Evolutionary conservation across 1,284 basidiomycete species (phyloP).

Genomic region (Microbotryomycetes sp.): DNA sequence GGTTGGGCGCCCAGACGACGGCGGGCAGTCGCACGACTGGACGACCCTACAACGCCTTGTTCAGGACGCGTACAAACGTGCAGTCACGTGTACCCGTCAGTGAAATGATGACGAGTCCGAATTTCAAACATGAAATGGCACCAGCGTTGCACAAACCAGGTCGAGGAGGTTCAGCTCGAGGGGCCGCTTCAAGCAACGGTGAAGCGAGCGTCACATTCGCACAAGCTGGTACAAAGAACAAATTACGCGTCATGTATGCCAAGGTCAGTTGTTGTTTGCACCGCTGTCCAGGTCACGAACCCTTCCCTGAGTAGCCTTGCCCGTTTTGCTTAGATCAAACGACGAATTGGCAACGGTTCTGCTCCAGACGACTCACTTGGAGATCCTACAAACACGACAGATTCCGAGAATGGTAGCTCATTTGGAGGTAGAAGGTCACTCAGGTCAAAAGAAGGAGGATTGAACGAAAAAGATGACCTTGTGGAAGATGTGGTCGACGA

Average conservation of each 20-base stretch:
- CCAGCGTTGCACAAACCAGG: neutral
- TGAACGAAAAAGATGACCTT: conserved; percentile 6
- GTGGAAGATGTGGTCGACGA: conserved; percentile 26
- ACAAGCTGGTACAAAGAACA: neutral
- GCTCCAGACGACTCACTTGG: conserved; percentile 25
- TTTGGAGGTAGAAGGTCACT: neutral
- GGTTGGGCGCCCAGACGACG: no score
- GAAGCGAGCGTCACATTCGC: neutral
- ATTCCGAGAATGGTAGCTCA: conserved; percentile 16
- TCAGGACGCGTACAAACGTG: no score
- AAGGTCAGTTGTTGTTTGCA: no score
- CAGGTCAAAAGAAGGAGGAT: neutral
- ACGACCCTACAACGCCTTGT: no score
- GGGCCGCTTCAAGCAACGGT: neutral
- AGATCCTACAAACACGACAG: conserved; percentile 24
- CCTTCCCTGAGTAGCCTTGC: neutral
- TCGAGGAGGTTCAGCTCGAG: neutral
- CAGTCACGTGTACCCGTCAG: neutral
- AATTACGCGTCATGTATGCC: neutral
- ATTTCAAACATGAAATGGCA: neutral
- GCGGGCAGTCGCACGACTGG: no score
- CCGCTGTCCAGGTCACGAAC: no score
- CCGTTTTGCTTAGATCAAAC: conserved; percentile 7
- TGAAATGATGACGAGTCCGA: neutral
- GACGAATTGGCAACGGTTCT: conserved; percentile 26